Base-by-base conservation (phyloP, 192 early-diverging fungal genomes). In the Obelidium mucronatum region DNA sequence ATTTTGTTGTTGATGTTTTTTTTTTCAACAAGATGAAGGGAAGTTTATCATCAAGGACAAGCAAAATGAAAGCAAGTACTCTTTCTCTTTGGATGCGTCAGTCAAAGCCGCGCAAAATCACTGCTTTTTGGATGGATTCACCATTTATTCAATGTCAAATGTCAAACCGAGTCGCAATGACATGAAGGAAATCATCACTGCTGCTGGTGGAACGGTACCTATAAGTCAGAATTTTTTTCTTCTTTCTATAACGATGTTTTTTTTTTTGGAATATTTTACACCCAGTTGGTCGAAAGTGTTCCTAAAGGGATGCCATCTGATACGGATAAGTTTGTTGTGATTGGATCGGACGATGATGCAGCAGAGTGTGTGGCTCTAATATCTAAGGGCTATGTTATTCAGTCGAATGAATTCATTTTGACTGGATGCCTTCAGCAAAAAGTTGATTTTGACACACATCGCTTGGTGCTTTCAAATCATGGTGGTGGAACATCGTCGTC, bases 31-130 rank as follows among this genome's bases (percentile, higher is more conserved):
- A 88, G 86, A 70, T 48, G 81, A 81, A 76, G 35, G 28, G 0
- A 83, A 84, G 53, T 80, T 69, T 60, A 40, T 82, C 5, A 66
- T 86, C 40, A 82, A 82, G 51, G 86, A 88, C 69, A 58, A 77
- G 24, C 35, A 59, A 24, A 34, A 65, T 5, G 86, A 88, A 62
- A 79, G 78, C 51, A 69, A 81, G 63, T 86, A 67, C 40, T 72
- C 78, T 1, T 86, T 86, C 61, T 68, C 26, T 2, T 66, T 88
- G n/a, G 48, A 36, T 22, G 75, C 62, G 0, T 78, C 82, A 4
- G 34, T 84, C 13, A 35, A 11, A 3, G 70, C 82, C 3, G 61
- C 58, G 35, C 34, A 68, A 22, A 30, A 48, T 11, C 17, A 6
- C 6, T 1, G 3, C 1, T 35, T 87, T 22, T 80, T 88, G 44